Evolutionary conservation across 2,329 filamentous ascomycete genomes (phyloP), one percentile per base, ranked within the genome.

Genomic region (Diaporthe nobilis): DNA sequence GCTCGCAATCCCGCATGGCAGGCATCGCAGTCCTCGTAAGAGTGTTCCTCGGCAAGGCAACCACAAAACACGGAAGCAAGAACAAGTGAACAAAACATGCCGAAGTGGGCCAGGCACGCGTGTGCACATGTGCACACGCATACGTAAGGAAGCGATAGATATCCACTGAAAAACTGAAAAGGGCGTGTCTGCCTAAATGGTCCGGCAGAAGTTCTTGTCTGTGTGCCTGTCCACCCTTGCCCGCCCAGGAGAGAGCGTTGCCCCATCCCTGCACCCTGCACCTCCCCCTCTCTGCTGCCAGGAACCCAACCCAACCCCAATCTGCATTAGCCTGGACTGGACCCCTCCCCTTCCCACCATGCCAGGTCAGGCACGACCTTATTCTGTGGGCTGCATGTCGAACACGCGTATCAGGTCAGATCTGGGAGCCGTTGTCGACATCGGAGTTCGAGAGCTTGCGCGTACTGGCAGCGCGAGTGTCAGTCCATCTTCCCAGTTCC

Each of bases 131-230:
- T 71, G 28, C 25, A 37, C 31, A 42, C 13, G 58, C 47, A 31
- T 55, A 44, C 71, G 47, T 73, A 73, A 53, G 31, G 17, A n/a
- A 39, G 12, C 15, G 44, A 53, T 12, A 13, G 65, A 67, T 67
- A 37, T 49, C 65, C 47, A 6, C 34, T 6, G 15, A 20, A 51
- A 51, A 1, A 31, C 31, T 31, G 31, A 31, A 31, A 53, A 53
- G 71, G 44, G n/a, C 57, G 44, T 65, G 71, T 63, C 71, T 73
- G 71, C 71, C 71, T 73, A 73, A 57, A 73, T 1, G 47, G 47
- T 53, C 31, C 47, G 65, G 65, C 65, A 68, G 31, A 39, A 68
- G 47, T 65, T 65, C 25, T 49, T 28, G 22, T 42, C 58, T 34
- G 25, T 34, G 42, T 63, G 25, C 42, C 22, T 39, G 37, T n/a